phyloP scores from a whole-genome alignment of 1,284 basidiomycete species.

The Somion occarium region DNA sequence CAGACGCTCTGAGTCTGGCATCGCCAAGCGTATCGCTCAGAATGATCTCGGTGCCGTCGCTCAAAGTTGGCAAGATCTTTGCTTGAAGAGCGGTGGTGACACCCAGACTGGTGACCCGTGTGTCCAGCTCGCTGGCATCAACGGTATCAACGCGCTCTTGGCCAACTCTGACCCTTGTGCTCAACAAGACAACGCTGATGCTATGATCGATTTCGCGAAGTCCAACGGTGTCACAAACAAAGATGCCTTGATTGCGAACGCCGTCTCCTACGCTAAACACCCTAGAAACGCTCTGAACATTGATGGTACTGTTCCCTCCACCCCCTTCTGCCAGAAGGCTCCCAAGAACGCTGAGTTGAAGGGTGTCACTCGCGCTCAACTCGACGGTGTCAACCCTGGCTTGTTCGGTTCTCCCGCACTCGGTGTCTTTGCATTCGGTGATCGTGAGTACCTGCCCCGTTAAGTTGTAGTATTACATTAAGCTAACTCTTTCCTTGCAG shows the following conservation, averaged over 20 bases:
- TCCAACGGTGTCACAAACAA: slow-evolving; percentile 34
- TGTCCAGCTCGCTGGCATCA: slow-evolving; percentile 35
- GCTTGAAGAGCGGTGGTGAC: slow-evolving; percentile 33
- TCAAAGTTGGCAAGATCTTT: slow-evolving; percentile 27
- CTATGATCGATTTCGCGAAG: slow-evolving; percentile 45
- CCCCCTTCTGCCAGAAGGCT: slow-evolving; percentile 44
- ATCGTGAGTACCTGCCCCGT: slow-evolving; percentile 21
- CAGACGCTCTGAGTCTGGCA: neutral
- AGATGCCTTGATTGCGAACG: slow-evolving; percentile 36
- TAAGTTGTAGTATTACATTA: neutral
- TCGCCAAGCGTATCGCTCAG: slow-evolving; percentile 23
- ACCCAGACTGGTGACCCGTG: slow-evolving; percentile 36
- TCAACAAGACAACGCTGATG: slow-evolving; percentile 43
- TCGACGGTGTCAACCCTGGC: slow-evolving; percentile 32
- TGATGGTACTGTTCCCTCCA: slow-evolving; percentile 35
- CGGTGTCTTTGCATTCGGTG: slow-evolving; percentile 25
- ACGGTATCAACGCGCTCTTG: slow-evolving; percentile 37
- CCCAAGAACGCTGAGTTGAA: slow-evolving; percentile 45
- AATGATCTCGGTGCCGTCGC: slow-evolving; percentile 24
- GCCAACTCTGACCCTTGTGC: slow-evolving; percentile 40
- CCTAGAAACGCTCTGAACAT: slow-evolving; percentile 38
- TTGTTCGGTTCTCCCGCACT: slow-evolving; percentile 22
- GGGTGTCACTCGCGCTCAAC: slow-evolving; percentile 45
- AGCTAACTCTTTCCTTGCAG: slow-evolving; percentile 11
- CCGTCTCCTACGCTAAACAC: slow-evolving; percentile 36